A percentile compares a stretch with the other conserved stretches of the same genome.
Conservation (phyloP, 2,329 filamentous ascomycete species). For the Penicillium sp. region DNA sequence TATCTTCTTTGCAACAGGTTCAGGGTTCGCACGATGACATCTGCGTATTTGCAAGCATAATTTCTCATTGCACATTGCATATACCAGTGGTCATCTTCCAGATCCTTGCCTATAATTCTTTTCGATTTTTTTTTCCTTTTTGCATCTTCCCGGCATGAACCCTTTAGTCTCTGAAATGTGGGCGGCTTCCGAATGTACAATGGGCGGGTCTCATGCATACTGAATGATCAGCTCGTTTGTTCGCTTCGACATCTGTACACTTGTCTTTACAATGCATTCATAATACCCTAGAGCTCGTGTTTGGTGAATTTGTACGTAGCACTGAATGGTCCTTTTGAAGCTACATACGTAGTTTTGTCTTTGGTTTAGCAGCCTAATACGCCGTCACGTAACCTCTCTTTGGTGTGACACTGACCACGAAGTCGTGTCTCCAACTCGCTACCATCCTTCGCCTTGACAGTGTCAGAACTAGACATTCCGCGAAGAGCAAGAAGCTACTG, state of each 20-base stretch:
- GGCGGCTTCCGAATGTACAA: constrained; percentile 12
- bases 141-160: not conserved
- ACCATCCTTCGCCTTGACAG: too few species aligned
- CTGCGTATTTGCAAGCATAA: constrained; percentile 4
- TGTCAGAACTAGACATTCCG: too few species aligned
- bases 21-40: constrained; percentile 14
- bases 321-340: too few species aligned
- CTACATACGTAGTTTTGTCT: too few species aligned
- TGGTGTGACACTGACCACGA: too few species aligned
- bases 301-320: not conserved
- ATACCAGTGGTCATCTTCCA: constrained; percentile 11
- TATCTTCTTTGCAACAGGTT: constrained; percentile 23
- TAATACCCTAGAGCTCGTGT: constrained; percentile 6
- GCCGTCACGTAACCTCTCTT: not conserved
- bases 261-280: constrained; percentile 7
- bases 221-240: constrained; percentile 8
- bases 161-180: constrained; percentile 7
- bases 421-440: too few species aligned
- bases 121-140: not conserved
- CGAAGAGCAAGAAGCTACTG: too few species aligned
- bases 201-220: constrained; percentile 17
- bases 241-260: constrained; percentile 8
- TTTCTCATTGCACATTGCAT: constrained; percentile 4
- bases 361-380: too few species aligned
- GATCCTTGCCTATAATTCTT: not conserved